Evolutionary conservation across 2,329 filamentous ascomycete genomes (phyloP).

Genomic region (Diaporthe nobilis): DNA sequence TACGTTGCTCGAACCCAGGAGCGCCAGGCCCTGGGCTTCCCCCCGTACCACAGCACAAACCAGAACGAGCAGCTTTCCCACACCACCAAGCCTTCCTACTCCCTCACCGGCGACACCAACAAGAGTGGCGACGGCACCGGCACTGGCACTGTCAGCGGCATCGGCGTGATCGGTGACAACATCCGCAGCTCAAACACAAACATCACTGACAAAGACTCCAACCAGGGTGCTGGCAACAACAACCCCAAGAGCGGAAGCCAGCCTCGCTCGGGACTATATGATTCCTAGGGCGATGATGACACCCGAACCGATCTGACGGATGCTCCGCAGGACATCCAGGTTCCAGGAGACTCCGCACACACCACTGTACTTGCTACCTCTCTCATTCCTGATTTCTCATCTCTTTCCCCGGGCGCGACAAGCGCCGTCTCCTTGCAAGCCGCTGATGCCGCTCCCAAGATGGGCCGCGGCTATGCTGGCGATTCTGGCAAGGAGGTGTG

Average conservation of each 20-base stretch:
- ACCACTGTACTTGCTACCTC: background rate
- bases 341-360: background rate
- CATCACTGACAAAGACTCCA: background rate
- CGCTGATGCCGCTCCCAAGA: background rate
- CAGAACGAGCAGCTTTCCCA: background rate
- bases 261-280: background rate
- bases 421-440: background rate
- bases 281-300: conserved; percentile 21
- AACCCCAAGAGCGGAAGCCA: conserved; percentile 3
- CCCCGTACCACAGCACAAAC: background rate
- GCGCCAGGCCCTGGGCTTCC: background rate
- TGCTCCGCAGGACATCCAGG: conserved; percentile 11
- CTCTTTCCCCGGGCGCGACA: background rate
- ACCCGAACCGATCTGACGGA: background rate
- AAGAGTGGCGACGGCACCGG: too few species aligned
- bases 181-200: background rate
- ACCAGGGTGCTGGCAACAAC: background rate
- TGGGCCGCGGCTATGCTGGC: background rate
- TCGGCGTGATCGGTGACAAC: background rate
- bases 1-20: background rate
- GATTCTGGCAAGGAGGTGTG: background rate
- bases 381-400: background rate
- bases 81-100: background rate
- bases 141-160: too few species aligned
- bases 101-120: background rate